Conservation (phyloP, 2,329 filamentous ascomycete genomes). For the Trichoderma sp. region DNA sequence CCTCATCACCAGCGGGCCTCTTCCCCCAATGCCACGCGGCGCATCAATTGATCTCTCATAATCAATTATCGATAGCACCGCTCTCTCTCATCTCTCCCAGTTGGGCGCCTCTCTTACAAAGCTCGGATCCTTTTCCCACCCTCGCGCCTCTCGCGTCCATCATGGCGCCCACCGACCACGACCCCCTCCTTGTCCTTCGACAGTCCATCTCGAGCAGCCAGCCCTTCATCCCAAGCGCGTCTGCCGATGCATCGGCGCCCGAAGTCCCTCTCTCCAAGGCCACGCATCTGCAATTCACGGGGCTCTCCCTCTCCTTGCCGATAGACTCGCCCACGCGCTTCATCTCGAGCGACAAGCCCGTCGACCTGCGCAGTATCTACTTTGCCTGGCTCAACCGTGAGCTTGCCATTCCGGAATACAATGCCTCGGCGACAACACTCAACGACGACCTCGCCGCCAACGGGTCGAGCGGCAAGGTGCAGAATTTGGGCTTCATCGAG, state of each 20-base stretch:
- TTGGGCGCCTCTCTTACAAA: not conserved
- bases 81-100: not conserved
- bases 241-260: constrained; percentile 59
- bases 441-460: constrained; percentile 67
- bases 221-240: constrained; percentile 70
- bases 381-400: constrained; percentile 96
- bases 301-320: constrained; percentile 59
- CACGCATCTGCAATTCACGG: constrained; percentile 74
- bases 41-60: not conserved
- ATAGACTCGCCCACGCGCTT: constrained; percentile 81
- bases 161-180: constrained; percentile 50
- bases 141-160: constrained; percentile 2
- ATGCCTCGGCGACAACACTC: constrained; percentile 74
- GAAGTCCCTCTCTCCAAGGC: constrained; percentile 69
- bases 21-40: not conserved
- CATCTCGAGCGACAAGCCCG: constrained; percentile 68
- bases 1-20: not conserved
- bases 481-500: constrained; percentile 89
- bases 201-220: constrained; percentile 72
- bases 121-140: not conserved
- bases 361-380: constrained; percentile 91
- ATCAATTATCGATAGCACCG: not conserved
- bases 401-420: constrained; percentile 85
- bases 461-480: constrained; percentile 64
- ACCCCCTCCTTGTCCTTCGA: constrained; percentile 80